Conservation (phyloP, 345 rosid genomes). For the Dipteronia sinensis region DNA sequence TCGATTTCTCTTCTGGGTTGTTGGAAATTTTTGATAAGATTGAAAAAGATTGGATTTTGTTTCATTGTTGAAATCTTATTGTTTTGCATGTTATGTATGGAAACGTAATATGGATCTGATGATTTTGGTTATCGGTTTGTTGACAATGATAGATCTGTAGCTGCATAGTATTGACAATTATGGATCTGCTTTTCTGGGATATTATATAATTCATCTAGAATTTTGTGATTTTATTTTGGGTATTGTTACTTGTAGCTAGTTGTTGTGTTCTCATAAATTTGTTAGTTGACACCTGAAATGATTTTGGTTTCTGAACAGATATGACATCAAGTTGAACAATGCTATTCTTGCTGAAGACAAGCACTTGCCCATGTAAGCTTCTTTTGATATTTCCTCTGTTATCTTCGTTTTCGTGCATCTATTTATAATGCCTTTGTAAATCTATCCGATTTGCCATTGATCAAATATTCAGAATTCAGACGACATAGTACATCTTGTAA, state of each 20-base stretch:
- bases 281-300: background rate
- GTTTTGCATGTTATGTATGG: background rate
- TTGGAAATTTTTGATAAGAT: background rate
- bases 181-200: background rate
- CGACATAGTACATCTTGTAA: background rate
- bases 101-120: slow-evolving; percentile 6
- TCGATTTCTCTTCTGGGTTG: background rate
- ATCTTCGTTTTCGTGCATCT: background rate
- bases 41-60: background rate
- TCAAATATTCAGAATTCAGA: background rate
- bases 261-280: background rate
- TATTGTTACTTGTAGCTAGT: background rate
- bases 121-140: background rate
- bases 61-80: background rate
- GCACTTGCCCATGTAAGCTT: slow-evolving; percentile 83
- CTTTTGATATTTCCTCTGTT: background rate
- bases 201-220: background rate
- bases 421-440: background rate
- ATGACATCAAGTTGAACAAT: slow-evolving; percentile 79
- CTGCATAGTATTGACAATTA: background rate
- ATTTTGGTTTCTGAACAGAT: slow-evolving; percentile 46
- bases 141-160: background rate
- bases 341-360: slow-evolving; percentile 96
- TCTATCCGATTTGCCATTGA: background rate
- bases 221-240: background rate